Base-by-base conservation (phyloP, 1,284 basidiomycete species). In the Marasmius fiardii region DNA sequence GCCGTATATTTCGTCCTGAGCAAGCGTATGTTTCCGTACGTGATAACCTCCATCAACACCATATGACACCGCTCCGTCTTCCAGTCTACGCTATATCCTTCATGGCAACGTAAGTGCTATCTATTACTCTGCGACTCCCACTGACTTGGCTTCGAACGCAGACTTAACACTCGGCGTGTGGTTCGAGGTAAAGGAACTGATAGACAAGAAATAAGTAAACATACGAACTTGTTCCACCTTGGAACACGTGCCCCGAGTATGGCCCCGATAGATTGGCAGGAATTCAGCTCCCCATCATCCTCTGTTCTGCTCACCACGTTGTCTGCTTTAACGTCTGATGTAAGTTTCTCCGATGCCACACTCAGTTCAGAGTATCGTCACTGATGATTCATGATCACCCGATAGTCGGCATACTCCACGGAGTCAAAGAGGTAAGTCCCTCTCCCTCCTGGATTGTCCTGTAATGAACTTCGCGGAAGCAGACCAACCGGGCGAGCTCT, bases 61-160 rank as follows among this genome's bases (percentile, higher is more conserved):
- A 33, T 21, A 20, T 31, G 20, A 43, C 20, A 34, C 23, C 23
- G 7, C 31, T 21, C 8, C 8, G 18, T 2, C 16, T 41, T 20
- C 28, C 23, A 88, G 86, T 87, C 24, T 88, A 87, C 62, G 82
- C 78, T 1, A 81, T 85, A 54, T 88, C 86, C 4, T 85, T 85
- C 65, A 73, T 88, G 62, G 83, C 85, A 54, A 83, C 86, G 82
- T 86, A 65, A 54, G 82, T 64, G 8, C 21, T 37, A 11, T 26
- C 45, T 2, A 51, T 3, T 4, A 26, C 59, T 57, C 21, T 39
- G 20, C 35, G 45, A 14, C 43, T 18, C 16, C 12, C 20, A 20
- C 34, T 50, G 63, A 45, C 21, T 28, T 45, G 49, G 21, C 39
- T 37, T 31, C 28, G 28, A 31, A 31, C 16, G 20, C 39, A 81